These are phyloP conservation scores for Arthonia radiata DNA, from an alignment of 495 filamentous ascomycete genomes.

Conservation along the genomic window DNA sequence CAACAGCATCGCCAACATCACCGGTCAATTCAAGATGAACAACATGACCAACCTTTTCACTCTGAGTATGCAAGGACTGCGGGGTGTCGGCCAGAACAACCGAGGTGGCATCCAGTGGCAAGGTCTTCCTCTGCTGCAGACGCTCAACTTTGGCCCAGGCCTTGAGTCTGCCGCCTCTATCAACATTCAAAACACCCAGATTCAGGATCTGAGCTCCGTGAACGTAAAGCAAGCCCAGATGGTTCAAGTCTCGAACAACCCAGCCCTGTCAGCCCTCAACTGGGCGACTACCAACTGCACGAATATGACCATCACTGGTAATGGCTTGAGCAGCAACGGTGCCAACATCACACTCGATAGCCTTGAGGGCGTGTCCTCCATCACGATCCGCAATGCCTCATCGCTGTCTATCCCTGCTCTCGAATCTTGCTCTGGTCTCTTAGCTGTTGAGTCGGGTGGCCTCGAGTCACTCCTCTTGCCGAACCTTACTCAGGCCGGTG, in stretches of 20 bases:
- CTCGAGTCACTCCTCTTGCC: constrained; percentile 42
- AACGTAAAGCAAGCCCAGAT: too few relatives aligned
- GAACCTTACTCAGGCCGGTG: constrained; percentile 52
- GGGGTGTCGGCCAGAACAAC: constrained; percentile 27
- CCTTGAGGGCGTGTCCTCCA: constrained; percentile 51
- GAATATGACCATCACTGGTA: constrained; percentile 54
- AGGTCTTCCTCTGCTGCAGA: constrained; percentile 45
- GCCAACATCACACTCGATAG: constrained; percentile 43
- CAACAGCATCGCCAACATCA: constrained; percentile 22
- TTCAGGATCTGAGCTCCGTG: constrained; percentile 52
- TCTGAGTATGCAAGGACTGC: constrained; percentile 37
- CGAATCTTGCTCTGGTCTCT: constrained; percentile 43
- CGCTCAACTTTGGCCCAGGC: constrained; percentile 33
- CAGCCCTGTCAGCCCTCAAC: too few relatives aligned
- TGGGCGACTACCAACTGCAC: constrained; percentile 30
- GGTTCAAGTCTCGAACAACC: too few relatives aligned
- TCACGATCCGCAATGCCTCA: constrained; percentile 72
- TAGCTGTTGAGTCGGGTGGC: constrained; percentile 63
- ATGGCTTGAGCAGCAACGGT: constrained; percentile 32
- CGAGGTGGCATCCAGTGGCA: constrained; percentile 52
- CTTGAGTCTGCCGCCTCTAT: constrained; percentile 39
- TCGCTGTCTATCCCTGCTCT: constrained; percentile 55
- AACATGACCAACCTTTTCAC: constrained; percentile 37
- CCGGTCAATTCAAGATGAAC: constrained; percentile 37
- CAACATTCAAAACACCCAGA: constrained; percentile 57